These are phyloP conservation scores for Phialophora macrospora DNA, from an alignment of 2,329 filamentous ascomycete species.

Conservation along the genomic window DNA sequence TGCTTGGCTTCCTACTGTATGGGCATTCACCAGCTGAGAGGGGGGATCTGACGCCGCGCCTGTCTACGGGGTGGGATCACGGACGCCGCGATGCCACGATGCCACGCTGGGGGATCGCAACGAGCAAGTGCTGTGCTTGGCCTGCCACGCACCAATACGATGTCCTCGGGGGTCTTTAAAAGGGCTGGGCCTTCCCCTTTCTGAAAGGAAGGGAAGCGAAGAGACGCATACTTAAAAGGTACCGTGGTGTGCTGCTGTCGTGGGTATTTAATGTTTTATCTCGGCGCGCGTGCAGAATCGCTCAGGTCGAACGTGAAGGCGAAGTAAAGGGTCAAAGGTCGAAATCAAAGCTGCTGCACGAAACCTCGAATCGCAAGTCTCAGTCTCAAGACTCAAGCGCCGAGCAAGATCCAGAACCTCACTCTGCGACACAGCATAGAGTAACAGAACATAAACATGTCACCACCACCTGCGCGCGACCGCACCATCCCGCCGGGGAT, in stretches of 20 bases:
- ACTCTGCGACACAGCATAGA: too few relatives aligned
- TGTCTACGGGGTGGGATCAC: too few relatives aligned
- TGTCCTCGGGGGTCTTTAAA: not conserved
- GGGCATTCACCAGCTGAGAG: too few relatives aligned
- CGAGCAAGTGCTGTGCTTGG: not conserved
- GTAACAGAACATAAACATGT: not conserved
- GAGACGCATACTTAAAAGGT: not conserved
- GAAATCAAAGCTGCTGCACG: not conserved
- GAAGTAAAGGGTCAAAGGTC: not conserved
- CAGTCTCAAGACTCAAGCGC: too few relatives aligned
- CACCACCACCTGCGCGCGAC: not conserved
- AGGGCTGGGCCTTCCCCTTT: not conserved
- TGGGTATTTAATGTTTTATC: not conserved
- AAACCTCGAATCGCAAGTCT: not conserved
- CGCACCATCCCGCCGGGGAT: conserved; percentile 31
- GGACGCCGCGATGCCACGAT: not conserved
- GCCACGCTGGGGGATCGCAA: not conserved
- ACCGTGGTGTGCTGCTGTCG: too few relatives aligned
- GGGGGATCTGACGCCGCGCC: too few relatives aligned
- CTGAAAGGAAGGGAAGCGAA: not conserved
- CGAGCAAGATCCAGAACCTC: too few relatives aligned
- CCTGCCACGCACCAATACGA: not conserved
- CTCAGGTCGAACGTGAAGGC: not conserved
- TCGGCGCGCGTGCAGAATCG: not conserved
- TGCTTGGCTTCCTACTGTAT: too few relatives aligned